Evolutionary conservation across 2,329 filamentous ascomycete species (phyloP).

Genomic region (Scopulariopsis brevicaulis): DNA sequence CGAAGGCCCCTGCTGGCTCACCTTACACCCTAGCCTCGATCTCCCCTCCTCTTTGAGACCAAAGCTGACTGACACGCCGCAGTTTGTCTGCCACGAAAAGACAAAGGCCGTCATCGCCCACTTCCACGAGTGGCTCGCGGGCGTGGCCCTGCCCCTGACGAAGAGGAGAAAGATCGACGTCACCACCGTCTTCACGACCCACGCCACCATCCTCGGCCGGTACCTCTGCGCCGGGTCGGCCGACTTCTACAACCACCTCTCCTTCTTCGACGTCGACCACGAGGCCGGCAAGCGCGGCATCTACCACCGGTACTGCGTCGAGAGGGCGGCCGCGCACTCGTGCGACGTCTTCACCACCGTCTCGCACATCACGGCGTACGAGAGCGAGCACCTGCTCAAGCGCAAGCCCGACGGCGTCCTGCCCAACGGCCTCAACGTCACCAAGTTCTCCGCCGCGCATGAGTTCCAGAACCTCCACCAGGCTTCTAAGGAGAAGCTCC

Average conservation of each 20-base stretch:
- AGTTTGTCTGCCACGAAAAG: not conserved
- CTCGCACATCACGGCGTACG: conserved; percentile 65
- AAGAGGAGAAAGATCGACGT: not conserved
- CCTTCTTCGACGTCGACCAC: not conserved
- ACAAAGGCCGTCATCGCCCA: not conserved
- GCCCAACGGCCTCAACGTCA: conserved; percentile 94
- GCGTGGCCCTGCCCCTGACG: not conserved
- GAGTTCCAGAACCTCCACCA: conserved; percentile 91
- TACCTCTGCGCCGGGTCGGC: not conserved
- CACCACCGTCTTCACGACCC: conserved; percentile 1
- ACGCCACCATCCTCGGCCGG: conserved; percentile 1
- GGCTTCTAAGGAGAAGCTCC: conserved; percentile 93
- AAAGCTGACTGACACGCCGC: conserved; percentile 83
- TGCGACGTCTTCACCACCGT: conserved; percentile 2
- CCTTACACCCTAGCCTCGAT: not conserved
- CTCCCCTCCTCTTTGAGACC: not conserved
- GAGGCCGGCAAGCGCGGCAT: not conserved
- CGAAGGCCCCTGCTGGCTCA: conserved; percentile 65
- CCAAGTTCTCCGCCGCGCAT: conserved; percentile 21
- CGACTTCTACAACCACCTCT: conserved; percentile 1
- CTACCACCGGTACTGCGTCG: conserved; percentile 2
- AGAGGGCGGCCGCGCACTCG: not conserved
- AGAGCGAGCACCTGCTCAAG: conserved; percentile 94
- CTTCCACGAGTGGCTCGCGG: conserved; percentile 4
- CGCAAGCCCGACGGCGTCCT: conserved; percentile 94